These are phyloP conservation scores for Atkinsonella hypoxylon DNA, from an alignment of 2,329 filamentous ascomycete species.

Conservation along the genomic window DNA sequence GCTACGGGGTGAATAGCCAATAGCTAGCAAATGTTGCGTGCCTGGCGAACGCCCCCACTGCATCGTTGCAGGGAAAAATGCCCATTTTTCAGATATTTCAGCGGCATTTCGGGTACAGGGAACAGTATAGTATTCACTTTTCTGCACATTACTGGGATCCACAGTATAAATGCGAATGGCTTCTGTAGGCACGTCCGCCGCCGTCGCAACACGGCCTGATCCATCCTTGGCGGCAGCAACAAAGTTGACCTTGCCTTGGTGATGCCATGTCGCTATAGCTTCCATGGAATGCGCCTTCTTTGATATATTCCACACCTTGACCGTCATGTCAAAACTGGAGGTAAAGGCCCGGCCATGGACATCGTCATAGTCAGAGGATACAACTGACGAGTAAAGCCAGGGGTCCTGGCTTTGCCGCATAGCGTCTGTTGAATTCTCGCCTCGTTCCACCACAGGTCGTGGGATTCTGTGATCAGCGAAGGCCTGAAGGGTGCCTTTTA, in stretches of 20 bases:
- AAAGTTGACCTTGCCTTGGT: constrained; percentile 50
- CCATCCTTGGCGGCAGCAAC: constrained; percentile 40
- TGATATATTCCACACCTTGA: constrained; percentile 44
- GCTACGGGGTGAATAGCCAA: constrained; percentile 51
- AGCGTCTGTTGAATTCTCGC: constrained; percentile 41
- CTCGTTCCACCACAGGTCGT: constrained; percentile 38
- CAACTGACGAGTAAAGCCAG: constrained; percentile 53
- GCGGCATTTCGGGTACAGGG: constrained; percentile 29
- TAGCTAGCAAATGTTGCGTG: constrained; percentile 40
- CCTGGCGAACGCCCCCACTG: constrained; percentile 41
- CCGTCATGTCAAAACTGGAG: constrained; percentile 48
- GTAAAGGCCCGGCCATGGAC: constrained; percentile 38
- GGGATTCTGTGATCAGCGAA: constrained; percentile 45
- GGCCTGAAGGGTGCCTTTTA: constrained; percentile 31
- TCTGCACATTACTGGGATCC: constrained; percentile 21
- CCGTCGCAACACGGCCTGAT: constrained; percentile 43
- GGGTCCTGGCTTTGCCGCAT: constrained; percentile 49
- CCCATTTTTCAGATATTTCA: constrained; percentile 37
- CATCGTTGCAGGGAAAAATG: constrained; percentile 50
- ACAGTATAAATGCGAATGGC: constrained; percentile 48
- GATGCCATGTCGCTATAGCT: constrained; percentile 36
- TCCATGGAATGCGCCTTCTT: constrained; percentile 28
- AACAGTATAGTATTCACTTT: constrained; percentile 25
- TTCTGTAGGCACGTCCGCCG: constrained; percentile 39
- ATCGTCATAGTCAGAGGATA: constrained; percentile 45